Conservation (phyloP, 23 red algal species). For the Agarophyton chilense region DNA sequence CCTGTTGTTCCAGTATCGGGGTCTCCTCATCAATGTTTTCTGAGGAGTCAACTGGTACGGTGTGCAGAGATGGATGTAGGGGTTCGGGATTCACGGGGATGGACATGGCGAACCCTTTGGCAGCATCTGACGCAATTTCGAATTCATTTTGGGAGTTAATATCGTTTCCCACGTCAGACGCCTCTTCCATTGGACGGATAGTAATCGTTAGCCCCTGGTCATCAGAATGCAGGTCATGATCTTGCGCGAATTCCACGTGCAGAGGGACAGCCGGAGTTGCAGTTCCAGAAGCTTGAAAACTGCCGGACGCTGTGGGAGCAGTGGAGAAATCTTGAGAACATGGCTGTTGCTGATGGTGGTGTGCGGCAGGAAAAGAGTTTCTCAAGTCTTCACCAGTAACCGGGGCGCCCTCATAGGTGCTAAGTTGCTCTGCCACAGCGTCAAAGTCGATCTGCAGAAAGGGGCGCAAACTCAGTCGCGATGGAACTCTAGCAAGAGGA, state of each 20-base stretch:
- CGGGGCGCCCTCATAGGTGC: background rate
- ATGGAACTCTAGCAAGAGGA: conserved; percentile 5
- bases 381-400: conserved; percentile 10
- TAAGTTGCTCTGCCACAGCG: conserved; percentile 13
- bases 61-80: background rate
- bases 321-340: background rate
- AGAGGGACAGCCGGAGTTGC: conserved; percentile 19
- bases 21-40: conserved; percentile 7
- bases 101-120: conserved; percentile 36
- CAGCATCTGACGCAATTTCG: background rate
- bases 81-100: conserved; percentile 27
- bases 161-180: background rate
- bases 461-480: conserved; percentile 4
- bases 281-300: background rate
- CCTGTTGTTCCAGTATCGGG: background rate
- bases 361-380: background rate
- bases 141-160: background rate
- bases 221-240: background rate
- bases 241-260: background rate
- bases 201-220: conserved; percentile 25
- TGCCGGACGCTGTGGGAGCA: background rate
- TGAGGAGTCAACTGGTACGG: background rate
- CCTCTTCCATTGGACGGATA: background rate
- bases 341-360: background rate
- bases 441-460: conserved; percentile 14